Conservation (phyloP, 139 green algal species). For the Asterochloris erici region DNA sequence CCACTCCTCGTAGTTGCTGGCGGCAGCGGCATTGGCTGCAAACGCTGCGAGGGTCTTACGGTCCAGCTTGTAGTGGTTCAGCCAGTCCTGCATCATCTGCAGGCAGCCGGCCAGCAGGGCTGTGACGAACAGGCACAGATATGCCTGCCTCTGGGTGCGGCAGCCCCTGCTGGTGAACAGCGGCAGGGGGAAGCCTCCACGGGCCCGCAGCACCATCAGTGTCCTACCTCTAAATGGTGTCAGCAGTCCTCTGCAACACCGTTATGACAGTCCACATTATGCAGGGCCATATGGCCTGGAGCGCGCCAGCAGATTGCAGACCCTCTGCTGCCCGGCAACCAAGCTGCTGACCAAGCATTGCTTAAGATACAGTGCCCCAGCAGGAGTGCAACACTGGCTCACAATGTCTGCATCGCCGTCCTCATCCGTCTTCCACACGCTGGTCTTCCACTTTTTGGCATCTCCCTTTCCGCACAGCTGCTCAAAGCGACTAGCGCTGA, state of each 20-base stretch:
- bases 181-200: background rate
- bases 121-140: background rate
- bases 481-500: conserved; percentile 71
- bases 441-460: conserved; percentile 89
- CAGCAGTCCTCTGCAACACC: no score
- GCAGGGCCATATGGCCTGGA: no score
- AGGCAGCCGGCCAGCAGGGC: background rate
- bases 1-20: conserved; percentile 30
- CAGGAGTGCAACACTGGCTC: background rate
- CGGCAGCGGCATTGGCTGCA: conserved; percentile 26
- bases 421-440: conserved; percentile 38
- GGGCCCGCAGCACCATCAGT: no score
- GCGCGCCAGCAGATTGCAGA: no score
- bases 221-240: no score
- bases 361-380: no score
- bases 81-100: conserved; percentile 65
- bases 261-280: no score
- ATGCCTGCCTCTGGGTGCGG: background rate
- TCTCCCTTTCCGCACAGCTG: conserved; percentile 68
- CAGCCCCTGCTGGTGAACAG: background rate
- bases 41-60: conserved; percentile 45
- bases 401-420: conserved; percentile 20
- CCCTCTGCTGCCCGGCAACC: no score
- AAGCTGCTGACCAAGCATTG: no score
- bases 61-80: conserved; percentile 51